A percentile compares a stretch with the other conserved stretches of the same genome.
Conservation (phyloP, 108 stramenopile species). For the Epithemia pelagica region DNA sequence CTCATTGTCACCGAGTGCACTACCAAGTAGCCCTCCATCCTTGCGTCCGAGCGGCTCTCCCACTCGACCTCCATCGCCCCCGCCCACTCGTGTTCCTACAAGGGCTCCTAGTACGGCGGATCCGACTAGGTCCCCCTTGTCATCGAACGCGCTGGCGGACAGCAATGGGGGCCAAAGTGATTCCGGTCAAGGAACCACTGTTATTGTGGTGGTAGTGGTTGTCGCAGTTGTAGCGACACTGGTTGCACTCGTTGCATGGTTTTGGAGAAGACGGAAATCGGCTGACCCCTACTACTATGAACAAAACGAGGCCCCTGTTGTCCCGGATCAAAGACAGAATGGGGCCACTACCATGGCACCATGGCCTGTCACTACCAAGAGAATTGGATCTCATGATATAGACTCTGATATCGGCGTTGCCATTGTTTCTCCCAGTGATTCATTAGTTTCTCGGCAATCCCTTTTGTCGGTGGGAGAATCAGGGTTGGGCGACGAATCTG, state of each 20-base stretch:
- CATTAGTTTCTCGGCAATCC: conserved; percentile 41
- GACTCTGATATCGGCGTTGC: background rate
- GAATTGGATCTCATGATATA: background rate
- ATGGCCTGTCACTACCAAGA: background rate
- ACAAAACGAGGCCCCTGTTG: background rate
- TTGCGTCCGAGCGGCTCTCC: background rate
- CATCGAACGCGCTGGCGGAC: background rate
- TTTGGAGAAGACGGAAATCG: background rate
- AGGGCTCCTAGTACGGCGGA: background rate
- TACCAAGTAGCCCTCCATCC: background rate
- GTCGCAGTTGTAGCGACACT: background rate
- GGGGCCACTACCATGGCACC: background rate
- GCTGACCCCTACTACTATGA: background rate
- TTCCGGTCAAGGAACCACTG: background rate
- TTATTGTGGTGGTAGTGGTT: background rate
- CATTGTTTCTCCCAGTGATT: conserved; percentile 37
- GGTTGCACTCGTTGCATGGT: background rate
- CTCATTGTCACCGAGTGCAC: background rate
- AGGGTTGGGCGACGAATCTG: conserved; percentile 39
- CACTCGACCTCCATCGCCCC: background rate
- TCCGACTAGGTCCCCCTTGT: background rate
- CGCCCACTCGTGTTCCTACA: background rate
- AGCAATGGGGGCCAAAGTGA: background rate
- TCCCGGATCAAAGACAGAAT: background rate
- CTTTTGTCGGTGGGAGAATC: conserved; percentile 46